Percentiles rank a stretch among this genome's conserved stretches.
Conservation (phyloP, 495 filamentous ascomycete species). For the Haplographium delicatum region DNA sequence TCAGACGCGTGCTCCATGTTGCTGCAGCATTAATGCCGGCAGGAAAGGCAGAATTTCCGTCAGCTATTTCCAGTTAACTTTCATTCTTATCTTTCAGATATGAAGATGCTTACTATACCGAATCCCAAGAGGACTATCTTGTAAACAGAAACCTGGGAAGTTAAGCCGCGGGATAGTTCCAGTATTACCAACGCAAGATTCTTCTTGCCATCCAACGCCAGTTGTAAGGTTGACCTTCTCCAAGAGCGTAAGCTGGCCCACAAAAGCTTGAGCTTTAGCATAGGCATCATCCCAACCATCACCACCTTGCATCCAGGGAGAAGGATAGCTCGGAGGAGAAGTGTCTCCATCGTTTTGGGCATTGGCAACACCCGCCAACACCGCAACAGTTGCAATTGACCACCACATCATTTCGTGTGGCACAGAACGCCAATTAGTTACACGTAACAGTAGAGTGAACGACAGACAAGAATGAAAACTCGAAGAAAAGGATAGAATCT, state of each 20-base stretch:
- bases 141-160: constrained; percentile 76
- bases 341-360: constrained; percentile 12
- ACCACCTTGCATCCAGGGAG: constrained; percentile 71
- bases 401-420: constrained; percentile 3
- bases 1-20: constrained; percentile 55
- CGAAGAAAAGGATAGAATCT: no score
- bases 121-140: constrained; percentile 85
- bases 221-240: constrained; percentile 95
- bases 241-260: constrained; percentile 73
- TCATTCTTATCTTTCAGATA: neutral
- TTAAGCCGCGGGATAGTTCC: constrained; percentile 71
- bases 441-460: neutral
- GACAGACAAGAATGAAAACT: neutral
- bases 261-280: constrained; percentile 67
- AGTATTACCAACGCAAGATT: constrained; percentile 25
- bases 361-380: constrained; percentile 12
- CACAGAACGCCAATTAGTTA: neutral
- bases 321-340: constrained; percentile 70
- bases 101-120: constrained; percentile 49
- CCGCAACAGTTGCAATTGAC: constrained; percentile 11
- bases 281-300: constrained; percentile 78
- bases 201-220: constrained; percentile 62
- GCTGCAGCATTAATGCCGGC: constrained; percentile 79
- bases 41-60: constrained; percentile 76
- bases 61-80: constrained; percentile 37